Evolutionary conservation across 176 grass and related monocot genomes (phyloP), one percentile per base, ranked within the genome.

Genomic region (Triticum dicoccoides): DNA sequence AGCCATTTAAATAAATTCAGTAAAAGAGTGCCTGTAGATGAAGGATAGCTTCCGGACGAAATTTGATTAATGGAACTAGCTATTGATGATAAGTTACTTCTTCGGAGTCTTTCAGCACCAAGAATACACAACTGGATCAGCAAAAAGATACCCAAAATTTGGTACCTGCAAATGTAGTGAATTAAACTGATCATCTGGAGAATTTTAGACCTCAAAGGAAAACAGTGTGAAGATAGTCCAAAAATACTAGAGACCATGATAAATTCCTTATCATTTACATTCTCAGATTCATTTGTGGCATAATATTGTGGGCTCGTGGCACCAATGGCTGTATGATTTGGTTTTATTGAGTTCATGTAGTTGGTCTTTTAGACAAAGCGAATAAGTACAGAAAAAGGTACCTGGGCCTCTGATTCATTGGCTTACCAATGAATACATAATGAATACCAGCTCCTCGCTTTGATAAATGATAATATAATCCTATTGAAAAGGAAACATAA

Each of bases 371-470:
- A 52, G 39, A 38, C 1, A 78, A 64, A 30, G 37, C 77, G 70
- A 33, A 64, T 59, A 65, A 70, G 17, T 30, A 91, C 37, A 84
- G 7, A 87, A 35, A 45, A 85, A 35, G 51, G 78, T 90, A 98
- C 94, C 97, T 94, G 68, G 97, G 97, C 73, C 97, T 96, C 81
- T 96, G 97, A 87, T 94, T 94, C 85, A 96, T 90, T 71, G 94
- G 94, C 65, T 96, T 99, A 64, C 97, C 94, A 85, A 99, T 99
- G 80, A 99, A 99, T 38, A 99, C 97, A 86, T 99, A 99, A 75
- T 86, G 92, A 88, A 96, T 99, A 71, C 97, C 97, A 71, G 94
- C 85, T 85, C 90, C 93, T 73, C 97, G 90, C 85, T 99, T 99
- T 45, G 97, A 89, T 75, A 96, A 83, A 91, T 99, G 97, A 82